Base-by-base conservation (phyloP, 768 basidiomycete species). In the Leccinum variicolor region DNA sequence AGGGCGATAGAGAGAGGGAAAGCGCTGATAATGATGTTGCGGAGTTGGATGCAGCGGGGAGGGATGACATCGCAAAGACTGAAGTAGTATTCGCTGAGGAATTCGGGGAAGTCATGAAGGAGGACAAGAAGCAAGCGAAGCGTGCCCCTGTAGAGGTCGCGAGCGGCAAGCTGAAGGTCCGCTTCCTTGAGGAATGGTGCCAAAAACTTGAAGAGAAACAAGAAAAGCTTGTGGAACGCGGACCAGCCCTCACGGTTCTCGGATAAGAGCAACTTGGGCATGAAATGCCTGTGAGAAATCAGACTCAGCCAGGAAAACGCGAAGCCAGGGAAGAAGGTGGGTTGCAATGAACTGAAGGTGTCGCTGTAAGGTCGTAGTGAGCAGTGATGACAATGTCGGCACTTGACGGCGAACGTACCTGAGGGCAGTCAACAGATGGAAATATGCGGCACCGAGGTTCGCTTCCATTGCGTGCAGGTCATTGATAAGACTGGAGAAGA, bases 81-180 rank as follows among this genome's bases (percentile, higher is more conserved):
- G 76, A 96, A 95, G 75, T 98, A 96, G 71, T 95, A 94, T 76
- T 95, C 94, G 72, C 89, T 92, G 60, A 98, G 80, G 79, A 98
- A 98, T 60, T 98, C 97, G 52, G 97, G 97, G 80, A 98, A 98
- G 75, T 98, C 97, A 73, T 99, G 95, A 19, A 99, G 84, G 52
- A 99, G 87, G 57, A 98, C 94, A 49, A 99, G 83, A 50, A 99
- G 84, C 29, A 99, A 81, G 34, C 95, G 86, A 48, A 97, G 79
- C 21, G 94, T 84, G 21, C 94, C 97, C 45, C 92, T 86, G 77
- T 95, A 98, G 45, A 99, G 82, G 61, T 92, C 89, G 45, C 90
- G 83, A 21, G 90, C 88, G 5, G 94, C 86, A 23, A 83, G 80
- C 62, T 89, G 84, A 45, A 98, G 81, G 63, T 91, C 86, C 13